Evolutionary conservation across 352 stramenopile genomes (phyloP).

Genomic region (Globisporangium lucens): DNA sequence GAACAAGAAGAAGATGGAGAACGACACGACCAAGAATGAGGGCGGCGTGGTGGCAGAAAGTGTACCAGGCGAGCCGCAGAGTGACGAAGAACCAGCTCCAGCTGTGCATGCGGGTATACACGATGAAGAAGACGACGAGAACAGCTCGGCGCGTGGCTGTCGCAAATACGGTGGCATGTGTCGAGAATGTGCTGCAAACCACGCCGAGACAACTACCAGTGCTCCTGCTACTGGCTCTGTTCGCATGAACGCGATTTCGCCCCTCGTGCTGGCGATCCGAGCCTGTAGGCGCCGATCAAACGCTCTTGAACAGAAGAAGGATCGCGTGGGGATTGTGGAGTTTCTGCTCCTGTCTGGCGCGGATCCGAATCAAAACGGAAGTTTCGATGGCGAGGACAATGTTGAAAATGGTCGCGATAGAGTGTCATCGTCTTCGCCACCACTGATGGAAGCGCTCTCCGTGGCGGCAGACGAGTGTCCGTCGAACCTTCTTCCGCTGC

Average conservation of each 20-base stretch:
- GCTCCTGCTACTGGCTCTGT: background rate
- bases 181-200: slow-evolving; percentile 7
- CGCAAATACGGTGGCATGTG: slow-evolving; percentile 28
- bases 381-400: background rate
- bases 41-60: background rate
- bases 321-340: slow-evolving; percentile 25
- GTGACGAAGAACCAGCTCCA: background rate
- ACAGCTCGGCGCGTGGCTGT: slow-evolving; percentile 13
- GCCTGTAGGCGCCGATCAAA: slow-evolving; percentile 11
- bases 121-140: background rate
- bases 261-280: slow-evolving; percentile 35
- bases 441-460: slow-evolving; percentile 27
- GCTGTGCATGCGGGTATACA: no score
- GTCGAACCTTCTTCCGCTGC: slow-evolving; percentile 11
- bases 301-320: background rate
- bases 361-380: slow-evolving; percentile 15
- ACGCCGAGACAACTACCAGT: background rate
- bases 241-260: background rate
- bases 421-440: background rate
- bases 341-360: slow-evolving; percentile 28
- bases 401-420: background rate
- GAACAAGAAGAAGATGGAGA: no score
- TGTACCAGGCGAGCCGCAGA: background rate
- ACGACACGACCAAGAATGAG: background rate
- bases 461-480: slow-evolving; percentile 6